A percentile compares a stretch with the other conserved stretches of the same genome.
These are phyloP conservation scores for Tagetes patula DNA, from an alignment of 129 eudicot species.

Conservation along the genomic window DNA sequence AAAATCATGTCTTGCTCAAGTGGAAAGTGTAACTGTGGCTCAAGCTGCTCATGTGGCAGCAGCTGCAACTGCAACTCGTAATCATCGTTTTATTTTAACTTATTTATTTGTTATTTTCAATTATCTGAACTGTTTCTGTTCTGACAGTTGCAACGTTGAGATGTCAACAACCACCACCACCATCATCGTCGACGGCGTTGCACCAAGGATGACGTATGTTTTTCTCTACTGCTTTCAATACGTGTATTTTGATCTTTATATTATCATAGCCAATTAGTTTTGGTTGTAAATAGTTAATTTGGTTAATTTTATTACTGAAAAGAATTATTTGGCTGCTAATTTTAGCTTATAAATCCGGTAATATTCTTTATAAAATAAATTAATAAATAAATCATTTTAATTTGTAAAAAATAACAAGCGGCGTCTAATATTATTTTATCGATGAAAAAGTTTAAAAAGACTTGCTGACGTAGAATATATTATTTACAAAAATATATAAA, in stretches of 20 bases:
- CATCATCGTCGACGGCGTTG: slow-evolving; percentile 60
- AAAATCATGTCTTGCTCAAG: slow-evolving; percentile 55
- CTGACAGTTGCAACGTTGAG: slow-evolving; percentile 61
- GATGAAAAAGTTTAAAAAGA: too few relatives aligned
- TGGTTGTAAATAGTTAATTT: too few relatives aligned
- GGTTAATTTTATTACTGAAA: too few relatives aligned
- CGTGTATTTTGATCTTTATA: neutral
- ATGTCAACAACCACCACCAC: slow-evolving; percentile 42
- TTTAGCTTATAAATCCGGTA: too few relatives aligned
- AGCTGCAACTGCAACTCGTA: slow-evolving; percentile 65
- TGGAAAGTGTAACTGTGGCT: slow-evolving; percentile 72
- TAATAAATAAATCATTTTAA: too few relatives aligned
- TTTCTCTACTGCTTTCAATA: neutral
- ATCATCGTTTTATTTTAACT: neutral
- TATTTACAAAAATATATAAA: too few relatives aligned
- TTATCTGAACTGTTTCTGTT: neutral
- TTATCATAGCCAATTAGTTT: too few relatives aligned
- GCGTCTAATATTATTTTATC: too few relatives aligned
- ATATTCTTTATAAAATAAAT: too few relatives aligned
- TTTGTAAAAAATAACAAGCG: too few relatives aligned
- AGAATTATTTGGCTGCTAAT: too few relatives aligned
- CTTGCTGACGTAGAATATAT: too few relatives aligned
- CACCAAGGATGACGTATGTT: slow-evolving; percentile 54
- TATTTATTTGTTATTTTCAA: neutral
- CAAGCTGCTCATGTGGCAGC: slow-evolving; percentile 75